Conservation (phyloP, 23 red algal species). For the Chondrus crispus region DNA sequence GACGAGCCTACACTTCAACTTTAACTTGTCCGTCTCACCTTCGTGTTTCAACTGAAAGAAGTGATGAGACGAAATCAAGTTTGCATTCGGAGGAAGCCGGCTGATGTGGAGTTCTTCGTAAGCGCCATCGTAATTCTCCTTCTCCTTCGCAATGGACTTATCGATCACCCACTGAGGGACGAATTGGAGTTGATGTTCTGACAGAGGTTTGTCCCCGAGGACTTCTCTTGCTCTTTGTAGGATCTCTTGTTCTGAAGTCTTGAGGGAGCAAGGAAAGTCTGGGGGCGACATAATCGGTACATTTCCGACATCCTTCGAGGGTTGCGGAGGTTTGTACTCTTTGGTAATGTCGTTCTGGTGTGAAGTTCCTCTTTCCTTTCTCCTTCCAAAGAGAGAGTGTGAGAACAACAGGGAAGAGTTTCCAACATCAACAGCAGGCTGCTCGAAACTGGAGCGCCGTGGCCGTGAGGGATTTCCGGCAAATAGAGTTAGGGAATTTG, state of each 20-base stretch:
- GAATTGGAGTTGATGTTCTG: not conserved
- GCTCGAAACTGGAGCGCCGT: too few species aligned
- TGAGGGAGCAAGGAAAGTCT: not conserved
- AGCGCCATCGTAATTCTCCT: not conserved
- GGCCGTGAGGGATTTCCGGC: too few species aligned
- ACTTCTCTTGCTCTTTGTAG: not conserved
- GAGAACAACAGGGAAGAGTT: too few species aligned
- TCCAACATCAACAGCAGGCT: too few species aligned
- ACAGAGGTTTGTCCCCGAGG: not conserved
- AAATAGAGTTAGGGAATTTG: too few species aligned
- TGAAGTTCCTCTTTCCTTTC: too few species aligned
- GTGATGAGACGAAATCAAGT: conserved; percentile 11
- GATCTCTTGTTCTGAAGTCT: not conserved
- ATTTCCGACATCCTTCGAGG: conserved; percentile 19
- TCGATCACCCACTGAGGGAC: not conserved
- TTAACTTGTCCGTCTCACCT: not conserved
- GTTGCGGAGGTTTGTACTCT: too few species aligned
- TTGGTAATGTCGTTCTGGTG: too few species aligned
- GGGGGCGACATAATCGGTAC: not conserved
- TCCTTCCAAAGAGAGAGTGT: too few species aligned
- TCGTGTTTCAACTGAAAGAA: conserved; percentile 28
- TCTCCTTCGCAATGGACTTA: conserved; percentile 5
- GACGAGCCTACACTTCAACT: not conserved
- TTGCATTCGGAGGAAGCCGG: not conserved
- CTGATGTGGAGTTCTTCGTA: not conserved